Percentiles rank a stretch among this genome's conserved stretches.
These are phyloP conservation scores for Suhomyces wounanorum DNA, from an alignment of 1,139 yeast genomes.

Conservation along the genomic window DNA sequence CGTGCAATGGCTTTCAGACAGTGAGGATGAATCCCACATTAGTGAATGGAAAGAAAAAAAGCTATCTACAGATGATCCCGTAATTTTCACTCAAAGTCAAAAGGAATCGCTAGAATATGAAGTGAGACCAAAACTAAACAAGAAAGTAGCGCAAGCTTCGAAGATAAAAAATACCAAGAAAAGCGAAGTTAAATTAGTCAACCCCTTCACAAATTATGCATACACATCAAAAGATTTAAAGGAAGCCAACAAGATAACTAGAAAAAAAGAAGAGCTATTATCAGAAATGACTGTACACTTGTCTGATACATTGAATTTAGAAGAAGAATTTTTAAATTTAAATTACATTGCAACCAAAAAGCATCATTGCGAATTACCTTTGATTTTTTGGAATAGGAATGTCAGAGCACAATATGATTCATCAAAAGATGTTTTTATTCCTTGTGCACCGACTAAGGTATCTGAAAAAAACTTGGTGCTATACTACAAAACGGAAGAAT, in stretches of 20 bases:
- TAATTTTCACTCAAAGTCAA: background rate
- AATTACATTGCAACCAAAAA: constrained; percentile 16
- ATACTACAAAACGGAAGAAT: constrained; percentile 48
- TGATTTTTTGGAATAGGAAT: constrained; percentile 39
- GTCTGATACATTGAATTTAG: constrained; percentile 19
- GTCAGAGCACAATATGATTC: constrained; percentile 45
- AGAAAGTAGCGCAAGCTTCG: background rate
- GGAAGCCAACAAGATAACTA: constrained; percentile 50
- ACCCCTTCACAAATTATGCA: constrained; percentile 10
- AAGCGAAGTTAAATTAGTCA: background rate
- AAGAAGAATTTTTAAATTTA: constrained; percentile 16
- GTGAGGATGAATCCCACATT: constrained; percentile 21
- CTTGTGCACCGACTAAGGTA: constrained; percentile 42
- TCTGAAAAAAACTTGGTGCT: constrained; percentile 48
- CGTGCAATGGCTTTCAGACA: constrained; percentile 30
- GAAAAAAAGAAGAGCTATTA: constrained; percentile 53
- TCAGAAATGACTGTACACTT: constrained; percentile 51
- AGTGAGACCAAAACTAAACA: background rate
- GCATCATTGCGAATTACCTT: constrained; percentile 25
- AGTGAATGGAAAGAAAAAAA: background rate
- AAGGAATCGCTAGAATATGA: background rate
- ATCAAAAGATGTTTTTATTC: constrained; percentile 53
- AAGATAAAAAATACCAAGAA: background rate
- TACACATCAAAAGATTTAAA: constrained; percentile 38
- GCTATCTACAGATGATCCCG: background rate